A percentile compares a stretch with the other conserved stretches of the same genome.
Evolutionary conservation across 148 eudicot species (phyloP).

Genomic region (Dysphania ambrosioides): DNA sequence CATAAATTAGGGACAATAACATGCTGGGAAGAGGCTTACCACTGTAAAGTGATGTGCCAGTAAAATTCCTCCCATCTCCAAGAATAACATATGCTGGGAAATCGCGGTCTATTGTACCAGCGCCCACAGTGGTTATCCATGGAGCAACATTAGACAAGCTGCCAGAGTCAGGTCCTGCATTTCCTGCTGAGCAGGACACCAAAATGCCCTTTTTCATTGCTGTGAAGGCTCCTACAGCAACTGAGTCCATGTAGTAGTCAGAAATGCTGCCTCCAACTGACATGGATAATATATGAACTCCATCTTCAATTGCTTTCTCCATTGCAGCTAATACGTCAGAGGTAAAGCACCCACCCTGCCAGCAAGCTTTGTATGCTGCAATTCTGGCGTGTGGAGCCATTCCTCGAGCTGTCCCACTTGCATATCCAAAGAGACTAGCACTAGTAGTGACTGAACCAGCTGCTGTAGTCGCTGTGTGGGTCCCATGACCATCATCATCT

Average conservation of each 20-base stretch:
- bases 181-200: conserved; percentile 77
- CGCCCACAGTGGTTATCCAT: conserved; percentile 90
- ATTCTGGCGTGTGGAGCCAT: conserved; percentile 72
- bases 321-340: conserved; percentile 76
- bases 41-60: conserved; percentile 69
- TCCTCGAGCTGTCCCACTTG: conserved; percentile 75
- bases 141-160: conserved; percentile 76
- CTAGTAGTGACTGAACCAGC: conserved; percentile 59
- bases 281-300: conserved; percentile 67
- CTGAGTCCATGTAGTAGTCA: conserved; percentile 54
- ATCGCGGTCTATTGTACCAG: conserved; percentile 76
- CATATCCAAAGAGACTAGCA: conserved; percentile 71
- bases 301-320: conserved; percentile 75
- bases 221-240: conserved; percentile 69
- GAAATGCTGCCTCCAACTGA: conserved; percentile 63
- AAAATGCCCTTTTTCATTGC: conserved; percentile 63
- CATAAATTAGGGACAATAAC: conserved; percentile 50
- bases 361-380: conserved; percentile 74
- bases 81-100: conserved; percentile 59
- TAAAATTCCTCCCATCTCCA: conserved; percentile 58
- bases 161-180: conserved; percentile 61
- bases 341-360: conserved; percentile 71
- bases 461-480: conserved; percentile 87
- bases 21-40: conserved; percentile 48
- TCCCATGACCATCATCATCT: conserved; percentile 93